Evolutionary conservation across 2,329 filamentous ascomycete genomes (phyloP).

Genomic region (Hypoxylon rubiginosum): DNA sequence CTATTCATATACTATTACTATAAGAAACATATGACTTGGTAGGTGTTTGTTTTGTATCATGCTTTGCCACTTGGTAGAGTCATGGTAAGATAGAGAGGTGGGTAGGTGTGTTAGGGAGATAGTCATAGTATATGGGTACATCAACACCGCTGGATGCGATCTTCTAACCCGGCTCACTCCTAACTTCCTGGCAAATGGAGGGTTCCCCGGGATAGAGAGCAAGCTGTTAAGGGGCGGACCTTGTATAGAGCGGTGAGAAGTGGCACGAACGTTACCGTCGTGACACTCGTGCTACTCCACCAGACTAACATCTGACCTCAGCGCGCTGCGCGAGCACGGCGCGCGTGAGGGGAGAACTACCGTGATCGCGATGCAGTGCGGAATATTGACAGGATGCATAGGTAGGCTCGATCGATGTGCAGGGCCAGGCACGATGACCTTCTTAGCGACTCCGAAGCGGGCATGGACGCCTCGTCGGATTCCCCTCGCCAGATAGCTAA

Average conservation of each 20-base stretch:
- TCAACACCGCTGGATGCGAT: not conserved
- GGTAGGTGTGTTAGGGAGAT: not conserved
- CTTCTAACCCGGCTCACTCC: constrained; percentile 11
- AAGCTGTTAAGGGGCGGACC: constrained; percentile 17
- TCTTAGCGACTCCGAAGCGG: not conserved
- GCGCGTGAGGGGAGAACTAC: constrained; percentile 10
- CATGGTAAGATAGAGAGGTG: not conserved
- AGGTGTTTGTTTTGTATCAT: not conserved
- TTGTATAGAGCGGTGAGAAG: constrained; percentile 36
- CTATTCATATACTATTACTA: not conserved
- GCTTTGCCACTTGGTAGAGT: not conserved
- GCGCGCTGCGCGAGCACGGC: constrained; percentile 11
- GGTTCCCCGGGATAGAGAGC: not conserved
- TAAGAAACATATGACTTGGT: not conserved
- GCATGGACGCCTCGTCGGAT: not conserved
- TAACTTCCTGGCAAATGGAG: constrained; percentile 1
- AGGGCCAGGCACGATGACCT: not conserved
- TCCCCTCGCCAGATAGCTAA: not conserved
- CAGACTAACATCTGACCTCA: constrained; percentile 28
- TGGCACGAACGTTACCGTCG: constrained; percentile 33
- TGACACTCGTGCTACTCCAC: constrained; percentile 27
- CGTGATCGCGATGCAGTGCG: constrained; percentile 14
- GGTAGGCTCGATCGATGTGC: not conserved
- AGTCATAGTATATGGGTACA: not conserved
- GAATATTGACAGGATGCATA: constrained; percentile 16